Evolutionary conservation across 176 grass and related monocot species (phyloP), one percentile per base, ranked within the genome.

Genomic region (Metroxylon sagu): DNA sequence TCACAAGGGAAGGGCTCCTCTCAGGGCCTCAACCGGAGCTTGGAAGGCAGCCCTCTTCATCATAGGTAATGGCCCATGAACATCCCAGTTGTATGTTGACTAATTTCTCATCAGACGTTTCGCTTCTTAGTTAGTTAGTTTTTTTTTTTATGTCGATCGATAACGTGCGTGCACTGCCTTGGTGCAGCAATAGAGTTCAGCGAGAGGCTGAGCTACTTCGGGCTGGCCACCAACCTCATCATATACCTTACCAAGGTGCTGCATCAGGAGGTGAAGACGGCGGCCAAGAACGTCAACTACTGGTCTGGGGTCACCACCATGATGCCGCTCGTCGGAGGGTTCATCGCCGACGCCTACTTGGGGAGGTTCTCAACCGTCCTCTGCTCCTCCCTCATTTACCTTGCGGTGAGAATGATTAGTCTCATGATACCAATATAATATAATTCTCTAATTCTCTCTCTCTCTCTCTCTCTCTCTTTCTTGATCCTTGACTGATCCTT

Each of bases 41-140:
- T 97, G 87, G 87, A 91, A 61, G 58, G 87, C 92, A 14, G 75
- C 92, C 15, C 39, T 82, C 57, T 91, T 97, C 84, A 85, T 97
- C 77, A 67, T 97, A 54, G 18, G 92, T 97, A 75, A 62, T 14
- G 35, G 35, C 35, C 31, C 35, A 10, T 39, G 7, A 39, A 8
- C 35, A 39, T 8, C 35, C 7, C 2, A 39, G 0, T 39, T 39
- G 35, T 39, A 8, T 39, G 12, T 39, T 28, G 4, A 28, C 4
- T 39, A 6, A 7, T 39, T 39, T 39, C 31, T 39, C 1, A 6
- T 39, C 6, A 39, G 2, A 8, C 6, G 10, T 1, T 39, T 39
- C 31, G 10, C 2, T 39, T 10, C 7, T 12, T 39, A 39, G 12
- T 43, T 43, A 43, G 21, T 23, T 23, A 23, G 21, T 23, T 23